Base-by-base conservation (phyloP, 176 grass and related monocot genomes). In the Carex littledalei region DNA sequence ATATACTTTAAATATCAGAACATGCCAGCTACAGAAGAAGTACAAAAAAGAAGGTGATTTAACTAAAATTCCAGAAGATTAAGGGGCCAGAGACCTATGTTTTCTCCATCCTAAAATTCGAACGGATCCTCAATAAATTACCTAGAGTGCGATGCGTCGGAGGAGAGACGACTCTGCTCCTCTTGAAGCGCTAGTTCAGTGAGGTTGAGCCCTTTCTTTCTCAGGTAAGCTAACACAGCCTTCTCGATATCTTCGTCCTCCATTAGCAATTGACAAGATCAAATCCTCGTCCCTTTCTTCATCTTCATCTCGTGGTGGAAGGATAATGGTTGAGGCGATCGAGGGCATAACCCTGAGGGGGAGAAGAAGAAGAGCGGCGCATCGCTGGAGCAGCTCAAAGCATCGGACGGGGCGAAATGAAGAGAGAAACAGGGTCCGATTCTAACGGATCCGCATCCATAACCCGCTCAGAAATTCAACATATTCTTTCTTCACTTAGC, bases 201-300 rank as follows among this genome's bases (percentile, higher is more conserved):
- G 74, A 94, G 86, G 83, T 84, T 91, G 90, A 99, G 95, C 18
- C 93, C 96, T 87, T 92, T 99, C 77, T 89, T 92, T 87, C 91
- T 92, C 78, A 95, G 85, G 84, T 99, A 99, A 78, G 91, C 87
- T 78, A 93, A 81, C 81, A 94, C 96, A 74, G 94, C 88, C 93
- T 95, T 99, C 85, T 99, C 89, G 84, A 94, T 90, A 86, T 98
- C 96, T 85, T 95, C 93, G 75, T 98, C 96, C 61, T 94, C 93
- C 93, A 99, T 98, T 56, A 71, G 76, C 34, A 45, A 83, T 22
- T 34, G 35, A 49, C 53, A 16, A 32, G 56, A 16, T 60, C 77
- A 80, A 58, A 80, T n/a, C 12, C 21, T 26, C 26, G 45, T 34
- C 3, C 3, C 3, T 34, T 34, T 34, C 32, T 34, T 34, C 32